phyloP scores from a whole-genome alignment of 148 eudicot genomes.

The Mesembryanthemum crystallinum region DNA sequence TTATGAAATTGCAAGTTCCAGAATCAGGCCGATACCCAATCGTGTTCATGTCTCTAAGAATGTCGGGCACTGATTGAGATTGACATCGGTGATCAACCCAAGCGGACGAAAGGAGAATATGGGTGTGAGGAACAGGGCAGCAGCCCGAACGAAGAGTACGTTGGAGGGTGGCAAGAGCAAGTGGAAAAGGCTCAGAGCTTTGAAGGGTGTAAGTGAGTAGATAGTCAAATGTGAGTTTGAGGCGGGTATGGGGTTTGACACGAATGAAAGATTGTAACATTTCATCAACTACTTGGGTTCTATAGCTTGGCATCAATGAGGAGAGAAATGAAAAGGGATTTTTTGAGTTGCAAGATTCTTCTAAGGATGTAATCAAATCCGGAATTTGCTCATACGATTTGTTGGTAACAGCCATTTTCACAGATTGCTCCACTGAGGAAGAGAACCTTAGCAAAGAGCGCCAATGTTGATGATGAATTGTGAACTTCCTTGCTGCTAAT shows the following conservation, averaged over 20 bases:
- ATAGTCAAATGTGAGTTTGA: constrained; percentile 48
- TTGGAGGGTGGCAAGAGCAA: constrained; percentile 64
- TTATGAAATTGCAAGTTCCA: constrained; percentile 77
- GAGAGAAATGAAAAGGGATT: constrained; percentile 79
- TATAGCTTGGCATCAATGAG: constrained; percentile 24
- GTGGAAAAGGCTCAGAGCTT: constrained; percentile 57
- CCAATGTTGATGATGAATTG: constrained; percentile 2
- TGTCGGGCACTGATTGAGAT: constrained; percentile 37
- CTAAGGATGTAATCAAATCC: constrained; percentile 37
- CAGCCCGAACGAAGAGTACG: constrained; percentile 74
- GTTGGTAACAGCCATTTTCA: constrained; percentile 46
- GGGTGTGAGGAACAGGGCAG: constrained; percentile 62
- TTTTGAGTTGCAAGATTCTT: constrained; percentile 30
- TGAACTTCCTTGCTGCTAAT: constrained; percentile 10
- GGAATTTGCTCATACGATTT: constrained; percentile 59
- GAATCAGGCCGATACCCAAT: constrained; percentile 70
- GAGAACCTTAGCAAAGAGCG: constrained; percentile 17
- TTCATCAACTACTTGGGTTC: constrained; percentile 54
- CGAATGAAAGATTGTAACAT: constrained; percentile 62
- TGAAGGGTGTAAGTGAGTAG: constrained; percentile 63
- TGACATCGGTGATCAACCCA: constrained; percentile 51
- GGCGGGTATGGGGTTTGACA: constrained; percentile 52
- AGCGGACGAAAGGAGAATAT: constrained; percentile 57
- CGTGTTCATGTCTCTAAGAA: constrained; percentile 54
- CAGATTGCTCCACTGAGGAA: constrained; percentile 36